A percentile compares a stretch with the other conserved stretches of the same genome.
These are phyloP conservation scores for Stemphylium vesicarium DNA, from an alignment of 2,329 filamentous ascomycete species.

Conservation along the genomic window DNA sequence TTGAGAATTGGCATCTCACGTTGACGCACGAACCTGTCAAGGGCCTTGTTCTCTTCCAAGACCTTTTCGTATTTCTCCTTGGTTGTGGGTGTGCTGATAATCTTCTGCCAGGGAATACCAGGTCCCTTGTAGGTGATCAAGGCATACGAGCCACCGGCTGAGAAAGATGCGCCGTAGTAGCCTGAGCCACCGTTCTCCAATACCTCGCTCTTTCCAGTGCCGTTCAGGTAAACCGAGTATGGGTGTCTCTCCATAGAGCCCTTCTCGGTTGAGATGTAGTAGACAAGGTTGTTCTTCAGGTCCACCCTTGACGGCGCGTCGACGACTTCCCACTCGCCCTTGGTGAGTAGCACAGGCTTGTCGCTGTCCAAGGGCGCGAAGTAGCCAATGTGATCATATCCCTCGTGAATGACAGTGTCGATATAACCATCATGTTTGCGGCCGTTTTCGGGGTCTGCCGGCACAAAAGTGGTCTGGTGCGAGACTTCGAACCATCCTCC, in stretches of 20 bases:
- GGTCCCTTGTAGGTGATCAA: constrained; percentile 87
- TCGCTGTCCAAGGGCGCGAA: constrained; percentile 86
- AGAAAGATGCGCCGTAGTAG: constrained; percentile 86
- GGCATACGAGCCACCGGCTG: constrained; percentile 78
- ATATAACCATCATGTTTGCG: constrained; percentile 87
- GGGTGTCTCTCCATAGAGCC: constrained; percentile 89
- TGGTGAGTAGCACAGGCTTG: constrained; percentile 83
- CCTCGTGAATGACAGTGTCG: constrained; percentile 84
- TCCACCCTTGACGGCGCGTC: constrained; percentile 84
- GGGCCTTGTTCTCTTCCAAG: constrained; percentile 77
- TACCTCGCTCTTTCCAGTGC: constrained; percentile 72
- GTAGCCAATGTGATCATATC: constrained; percentile 90
- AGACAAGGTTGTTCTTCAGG: constrained; percentile 82
- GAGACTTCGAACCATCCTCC: constrained; percentile 98
- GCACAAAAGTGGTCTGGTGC: constrained; percentile 83
- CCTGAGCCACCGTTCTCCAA: constrained; percentile 76
- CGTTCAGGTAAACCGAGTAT: constrained; percentile 87
- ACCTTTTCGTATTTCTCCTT: constrained; percentile 67
- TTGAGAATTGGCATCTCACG: constrained; percentile 83
- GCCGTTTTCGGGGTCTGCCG: constrained; percentile 77
- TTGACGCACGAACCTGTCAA: constrained; percentile 72
- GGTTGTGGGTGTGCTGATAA: constrained; percentile 81
- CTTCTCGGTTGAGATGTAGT: constrained; percentile 87
- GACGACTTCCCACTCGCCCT: constrained; percentile 91
- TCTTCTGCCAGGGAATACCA: constrained; percentile 86